Percentiles rank a stretch among this genome's conserved stretches.
Conservation (phyloP, 345 rosid genomes). For the Salix dunnii region DNA sequence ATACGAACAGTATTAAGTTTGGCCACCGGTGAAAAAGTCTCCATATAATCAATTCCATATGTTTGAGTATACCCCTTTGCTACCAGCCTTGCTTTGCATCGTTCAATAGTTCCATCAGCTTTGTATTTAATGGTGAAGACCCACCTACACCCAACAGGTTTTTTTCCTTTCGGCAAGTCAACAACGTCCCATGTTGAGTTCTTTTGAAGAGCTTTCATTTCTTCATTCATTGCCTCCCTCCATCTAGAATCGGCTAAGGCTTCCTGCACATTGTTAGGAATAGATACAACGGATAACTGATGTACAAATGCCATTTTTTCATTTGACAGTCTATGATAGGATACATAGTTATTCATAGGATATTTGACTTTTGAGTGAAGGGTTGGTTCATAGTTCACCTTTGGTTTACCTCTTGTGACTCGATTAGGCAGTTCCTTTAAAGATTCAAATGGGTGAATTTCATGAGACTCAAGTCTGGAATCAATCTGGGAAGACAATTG, state of each 20-base stretch:
- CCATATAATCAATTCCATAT: background rate
- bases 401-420: background rate
- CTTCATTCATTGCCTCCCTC: background rate
- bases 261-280: background rate
- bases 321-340: background rate
- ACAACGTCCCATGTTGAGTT: background rate
- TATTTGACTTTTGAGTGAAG: background rate
- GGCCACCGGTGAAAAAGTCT: background rate
- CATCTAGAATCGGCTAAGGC: background rate
- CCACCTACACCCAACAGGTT: background rate
- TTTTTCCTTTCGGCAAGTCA: background rate
- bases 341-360: background rate
- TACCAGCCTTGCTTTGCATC: background rate
- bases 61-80: background rate
- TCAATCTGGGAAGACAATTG: background rate
- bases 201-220: background rate
- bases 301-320: background rate
- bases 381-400: background rate
- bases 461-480: background rate
- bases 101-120: background rate
- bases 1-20: background rate
- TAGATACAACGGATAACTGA: background rate
- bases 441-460: accelerated
- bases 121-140: background rate
- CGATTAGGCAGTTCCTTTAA: background rate